A percentile compares a stretch with the other conserved stretches of the same genome.
Conservation (phyloP, 2,329 filamentous ascomycete species). For the Colletotrichum trifolii region DNA sequence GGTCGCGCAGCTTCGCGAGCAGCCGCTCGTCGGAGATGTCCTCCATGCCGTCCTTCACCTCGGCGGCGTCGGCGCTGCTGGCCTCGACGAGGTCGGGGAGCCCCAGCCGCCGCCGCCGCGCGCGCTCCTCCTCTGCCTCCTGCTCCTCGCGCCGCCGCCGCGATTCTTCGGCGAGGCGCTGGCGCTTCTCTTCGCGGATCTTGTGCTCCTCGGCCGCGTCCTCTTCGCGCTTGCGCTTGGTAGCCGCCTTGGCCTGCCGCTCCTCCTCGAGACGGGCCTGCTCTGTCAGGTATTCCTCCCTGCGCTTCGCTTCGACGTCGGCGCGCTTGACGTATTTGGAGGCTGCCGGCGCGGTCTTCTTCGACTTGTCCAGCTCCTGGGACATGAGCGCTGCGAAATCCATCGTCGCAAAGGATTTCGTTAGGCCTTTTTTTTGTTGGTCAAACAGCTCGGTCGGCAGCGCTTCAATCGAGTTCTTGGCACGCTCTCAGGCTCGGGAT, state of each 20-base stretch:
- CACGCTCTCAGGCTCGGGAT: not conserved
- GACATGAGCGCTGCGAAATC: constrained; percentile 96
- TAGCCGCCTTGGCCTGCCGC: constrained; percentile 74
- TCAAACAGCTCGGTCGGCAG: not conserved
- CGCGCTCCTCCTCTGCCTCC: constrained; percentile 78
- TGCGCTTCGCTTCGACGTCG: constrained; percentile 85
- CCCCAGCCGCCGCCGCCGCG: constrained; percentile 79
- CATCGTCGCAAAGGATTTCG: constrained; percentile 66
- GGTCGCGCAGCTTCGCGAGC: constrained; percentile 70
- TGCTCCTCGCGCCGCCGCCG: constrained; percentile 75
- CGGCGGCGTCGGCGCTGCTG: constrained; percentile 52
- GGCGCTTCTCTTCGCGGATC: constrained; percentile 83
- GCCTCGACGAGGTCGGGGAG: constrained; percentile 75
- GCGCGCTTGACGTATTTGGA: constrained; percentile 85
- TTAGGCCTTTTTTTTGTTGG: constrained; percentile 2
- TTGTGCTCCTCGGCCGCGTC: constrained; percentile 78
- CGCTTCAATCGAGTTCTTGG: not conserved
- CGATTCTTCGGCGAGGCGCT: constrained; percentile 84
- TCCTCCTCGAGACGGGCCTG: constrained; percentile 80
- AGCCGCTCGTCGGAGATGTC: constrained; percentile 80
- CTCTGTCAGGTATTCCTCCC: constrained; percentile 83
- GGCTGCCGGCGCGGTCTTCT: constrained; percentile 50
- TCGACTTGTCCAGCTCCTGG: constrained; percentile 88
- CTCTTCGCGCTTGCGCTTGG: constrained; percentile 91
- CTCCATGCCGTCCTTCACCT: constrained; percentile 60